phyloP scores from a whole-genome alignment of 148 eudicot species.

The Rhododendron henanense region DNA sequence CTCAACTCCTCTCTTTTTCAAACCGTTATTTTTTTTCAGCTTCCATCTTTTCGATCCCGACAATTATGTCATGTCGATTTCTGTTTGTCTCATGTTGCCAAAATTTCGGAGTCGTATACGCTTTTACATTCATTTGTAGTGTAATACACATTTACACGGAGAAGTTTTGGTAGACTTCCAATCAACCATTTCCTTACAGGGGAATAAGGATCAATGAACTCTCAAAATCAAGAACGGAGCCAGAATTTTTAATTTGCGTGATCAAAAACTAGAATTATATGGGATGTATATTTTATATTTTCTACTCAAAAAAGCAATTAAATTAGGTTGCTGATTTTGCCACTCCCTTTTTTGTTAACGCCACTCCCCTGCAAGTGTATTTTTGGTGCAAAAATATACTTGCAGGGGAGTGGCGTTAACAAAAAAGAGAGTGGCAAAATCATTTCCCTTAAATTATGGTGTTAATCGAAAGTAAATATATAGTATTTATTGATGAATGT shows the following conservation, averaged over 20 bases:
- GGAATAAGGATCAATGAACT: background rate
- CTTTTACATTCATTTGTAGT: background rate
- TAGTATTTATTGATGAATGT: background rate
- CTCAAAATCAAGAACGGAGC: background rate
- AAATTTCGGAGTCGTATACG: background rate
- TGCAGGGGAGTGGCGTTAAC: background rate
- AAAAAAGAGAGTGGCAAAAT: background rate
- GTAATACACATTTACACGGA: background rate
- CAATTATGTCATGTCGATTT: background rate
- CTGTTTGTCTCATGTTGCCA: background rate
- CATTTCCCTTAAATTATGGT: background rate
- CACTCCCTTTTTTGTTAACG: no score
- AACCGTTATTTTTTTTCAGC: background rate
- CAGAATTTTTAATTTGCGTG: background rate
- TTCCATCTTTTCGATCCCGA: background rate
- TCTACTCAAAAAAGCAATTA: no score
- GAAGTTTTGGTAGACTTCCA: background rate
- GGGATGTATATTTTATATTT: no score
- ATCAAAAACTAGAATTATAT: background rate
- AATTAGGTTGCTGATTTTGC: no score
- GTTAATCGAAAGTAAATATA: background rate
- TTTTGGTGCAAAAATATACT: no score
- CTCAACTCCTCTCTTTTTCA: background rate
- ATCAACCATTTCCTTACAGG: background rate
- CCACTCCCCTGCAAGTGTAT: no score